Conservation (phyloP, 2,329 filamentous ascomycete species). For the Fusarium ambrosium region DNA sequence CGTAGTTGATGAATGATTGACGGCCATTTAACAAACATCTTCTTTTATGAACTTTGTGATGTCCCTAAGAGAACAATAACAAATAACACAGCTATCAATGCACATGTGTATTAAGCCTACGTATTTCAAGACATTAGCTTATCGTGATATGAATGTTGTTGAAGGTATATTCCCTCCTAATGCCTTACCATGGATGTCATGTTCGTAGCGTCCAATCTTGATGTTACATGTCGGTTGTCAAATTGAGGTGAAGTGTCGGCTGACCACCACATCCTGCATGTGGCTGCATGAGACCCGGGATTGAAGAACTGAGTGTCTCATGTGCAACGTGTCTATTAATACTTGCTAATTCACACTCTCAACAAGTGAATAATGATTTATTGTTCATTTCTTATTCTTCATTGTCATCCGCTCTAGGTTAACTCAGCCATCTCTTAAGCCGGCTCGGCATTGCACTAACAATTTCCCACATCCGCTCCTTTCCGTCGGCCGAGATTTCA, state of each 20-base stretch:
- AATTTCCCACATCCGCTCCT: constrained; percentile 35
- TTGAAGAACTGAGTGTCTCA: background rate
- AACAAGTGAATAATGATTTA: background rate
- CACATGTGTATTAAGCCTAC: background rate
- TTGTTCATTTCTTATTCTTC: background rate
- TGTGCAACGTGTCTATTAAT: background rate
- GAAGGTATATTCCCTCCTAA: background rate
- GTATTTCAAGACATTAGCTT: background rate
- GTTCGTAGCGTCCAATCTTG: background rate
- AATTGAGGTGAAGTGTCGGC: background rate
- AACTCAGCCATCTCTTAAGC: background rate
- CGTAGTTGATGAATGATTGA: background rate
- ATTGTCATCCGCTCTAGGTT: background rate
- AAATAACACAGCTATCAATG: no score
- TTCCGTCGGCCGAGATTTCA: constrained; percentile 12
- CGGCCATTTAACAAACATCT: background rate
- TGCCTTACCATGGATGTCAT: no score
- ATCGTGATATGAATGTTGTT: background rate
- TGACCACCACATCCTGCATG: background rate
- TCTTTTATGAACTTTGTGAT: background rate
- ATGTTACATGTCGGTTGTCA: background rate
- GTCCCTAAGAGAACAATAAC: background rate
- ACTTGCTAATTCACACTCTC: background rate
- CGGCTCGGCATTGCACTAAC: constrained; percentile 38
- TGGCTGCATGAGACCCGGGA: background rate